Evolutionary conservation across 2,329 filamentous ascomycete genomes (phyloP).

Genomic region (Pleomassaria siparia): DNA sequence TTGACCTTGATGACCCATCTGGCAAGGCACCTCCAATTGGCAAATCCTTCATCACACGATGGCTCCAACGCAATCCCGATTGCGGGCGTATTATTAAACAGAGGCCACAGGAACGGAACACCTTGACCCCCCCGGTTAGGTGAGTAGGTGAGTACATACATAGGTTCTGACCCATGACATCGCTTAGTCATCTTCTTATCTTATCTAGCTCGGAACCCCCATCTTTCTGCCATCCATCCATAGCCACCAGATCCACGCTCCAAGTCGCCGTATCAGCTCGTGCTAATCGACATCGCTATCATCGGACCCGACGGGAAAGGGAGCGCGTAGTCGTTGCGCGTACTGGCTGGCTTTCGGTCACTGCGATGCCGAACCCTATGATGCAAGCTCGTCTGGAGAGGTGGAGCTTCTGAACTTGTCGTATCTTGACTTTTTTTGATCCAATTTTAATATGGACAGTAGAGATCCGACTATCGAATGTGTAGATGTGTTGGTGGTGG

Average conservation of each 20-base stretch:
- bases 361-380: neutral
- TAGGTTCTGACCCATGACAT: neutral
- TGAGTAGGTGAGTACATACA: neutral
- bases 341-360: neutral
- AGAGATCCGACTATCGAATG: slow-evolving; percentile 9
- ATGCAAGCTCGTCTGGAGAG: neutral
- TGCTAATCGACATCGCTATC: neutral
- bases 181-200: neutral
- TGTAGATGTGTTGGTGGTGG: slow-evolving; percentile 28
- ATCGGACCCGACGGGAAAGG: neutral
- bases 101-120: too few relatives aligned
- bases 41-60: too few relatives aligned
- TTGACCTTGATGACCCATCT: too few relatives aligned
- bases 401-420: neutral
- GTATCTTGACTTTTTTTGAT: neutral
- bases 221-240: neutral
- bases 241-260: neutral
- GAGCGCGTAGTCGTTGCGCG: neutral
- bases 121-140: too few relatives aligned
- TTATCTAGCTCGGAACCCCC: neutral
- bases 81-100: too few relatives aligned
- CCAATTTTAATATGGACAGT: neutral
- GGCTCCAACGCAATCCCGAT: too few relatives aligned
- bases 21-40: too few relatives aligned
- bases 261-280: neutral